Evolutionary conservation across 208 protist species (phyloP), one percentile per base, ranked within the genome.

Genomic region (Acanthamoeba royreba): DNA sequence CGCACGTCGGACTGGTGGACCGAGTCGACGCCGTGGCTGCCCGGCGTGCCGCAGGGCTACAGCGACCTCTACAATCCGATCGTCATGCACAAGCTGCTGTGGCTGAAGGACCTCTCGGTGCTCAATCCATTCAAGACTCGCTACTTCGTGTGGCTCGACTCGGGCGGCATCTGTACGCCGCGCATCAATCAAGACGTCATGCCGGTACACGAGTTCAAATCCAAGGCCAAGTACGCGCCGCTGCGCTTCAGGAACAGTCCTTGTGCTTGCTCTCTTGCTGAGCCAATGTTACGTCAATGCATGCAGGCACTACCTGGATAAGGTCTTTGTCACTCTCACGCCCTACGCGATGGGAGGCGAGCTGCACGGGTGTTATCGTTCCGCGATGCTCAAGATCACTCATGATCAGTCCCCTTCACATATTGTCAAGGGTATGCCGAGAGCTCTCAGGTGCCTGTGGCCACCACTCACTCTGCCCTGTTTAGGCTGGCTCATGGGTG

Each of bases 61-160:
- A 9, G 49, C 49, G 49, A 55, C 13, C 19, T 55, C 9, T 55
- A 9, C 49, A 55, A 9, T 55, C 19, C 49, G 13, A 19, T 19
- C 19, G 83, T 90, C 47, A 90, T 90, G 83, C 83, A 90, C 47
- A 90, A 90, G 55, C 49, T 90, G 0, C 55, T 90, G 8, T 90
- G 83, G 83, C 83, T 90, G 55, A 17, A 33, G 33, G 83, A 90
- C 38, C 83, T 90, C 38, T 38, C 83, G 4, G 83, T 66, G 38
- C 25, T 43, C 8, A 90, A 90, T 33, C 83, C 83, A 22, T 90
- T 90, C 83, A 90, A 90, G 55, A 90, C 83, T 22, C 58, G 66
- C 49, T 90, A 90, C 55, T 90, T 90, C n/a, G 83, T 90, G 33
- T 90, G 83, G 83, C 83, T 90, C 83, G 83, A 90, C 83, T 90